Conservation (phyloP, 1,139 yeast species). For the Magnusiomyces paraingens region DNA sequence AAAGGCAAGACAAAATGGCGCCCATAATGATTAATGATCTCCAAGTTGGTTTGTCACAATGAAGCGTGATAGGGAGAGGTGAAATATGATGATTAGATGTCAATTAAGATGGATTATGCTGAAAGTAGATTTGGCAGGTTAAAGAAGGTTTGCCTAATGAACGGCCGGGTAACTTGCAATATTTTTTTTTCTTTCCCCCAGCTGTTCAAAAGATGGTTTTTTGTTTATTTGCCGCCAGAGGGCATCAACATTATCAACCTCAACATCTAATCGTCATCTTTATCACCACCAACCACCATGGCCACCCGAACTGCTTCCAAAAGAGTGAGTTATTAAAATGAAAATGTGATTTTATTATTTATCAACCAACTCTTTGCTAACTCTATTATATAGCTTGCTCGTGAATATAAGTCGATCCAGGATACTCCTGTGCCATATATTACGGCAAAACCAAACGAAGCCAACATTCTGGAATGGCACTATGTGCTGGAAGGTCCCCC, state of each 20-base stretch:
- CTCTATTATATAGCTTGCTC: slow-evolving; percentile 40
- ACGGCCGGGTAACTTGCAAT: neutral
- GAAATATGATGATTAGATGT: neutral
- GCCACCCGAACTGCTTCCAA: slow-evolving; percentile 34
- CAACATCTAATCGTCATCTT: too few relatives aligned
- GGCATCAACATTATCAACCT: neutral
- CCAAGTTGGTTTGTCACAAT: neutral
- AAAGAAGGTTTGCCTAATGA: neutral
- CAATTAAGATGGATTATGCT: neutral
- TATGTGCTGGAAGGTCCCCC: slow-evolving; percentile 82
- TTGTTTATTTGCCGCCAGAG: neutral
- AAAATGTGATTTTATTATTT: slow-evolving; percentile 3
- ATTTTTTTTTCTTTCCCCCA: neutral
- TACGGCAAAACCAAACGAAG: slow-evolving; percentile 76
- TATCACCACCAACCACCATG: slow-evolving; percentile 20
- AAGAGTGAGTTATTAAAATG: slow-evolving; percentile 23
- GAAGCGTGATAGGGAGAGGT: neutral
- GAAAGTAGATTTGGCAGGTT: neutral
- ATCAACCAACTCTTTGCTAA: slow-evolving; percentile 9
- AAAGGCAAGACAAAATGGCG: neutral
- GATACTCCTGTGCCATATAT: slow-evolving; percentile 78
- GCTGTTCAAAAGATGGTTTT: slow-evolving; percentile 4
- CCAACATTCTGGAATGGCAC: slow-evolving; percentile 73
- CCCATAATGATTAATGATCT: neutral
- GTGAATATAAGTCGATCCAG: slow-evolving; percentile 70